A percentile compares a stretch with the other conserved stretches of the same genome.
Conservation (phyloP, 169 alveolate genomes). For the Plasmodium cynomolgi region DNA sequence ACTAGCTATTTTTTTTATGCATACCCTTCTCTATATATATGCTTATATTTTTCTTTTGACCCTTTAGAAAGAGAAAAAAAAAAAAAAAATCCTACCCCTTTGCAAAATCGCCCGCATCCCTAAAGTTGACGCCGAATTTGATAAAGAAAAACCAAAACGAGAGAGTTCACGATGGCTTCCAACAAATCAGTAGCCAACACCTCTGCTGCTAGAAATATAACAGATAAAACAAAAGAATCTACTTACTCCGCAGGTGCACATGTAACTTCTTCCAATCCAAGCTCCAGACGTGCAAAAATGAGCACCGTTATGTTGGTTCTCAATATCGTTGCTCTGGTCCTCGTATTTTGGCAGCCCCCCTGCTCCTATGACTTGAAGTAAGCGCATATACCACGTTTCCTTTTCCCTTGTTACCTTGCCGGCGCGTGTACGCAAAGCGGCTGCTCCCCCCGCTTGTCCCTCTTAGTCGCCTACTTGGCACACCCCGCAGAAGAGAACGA, state of each 20-base stretch:
- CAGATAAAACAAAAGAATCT: neutral
- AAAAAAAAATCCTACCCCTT: neutral
- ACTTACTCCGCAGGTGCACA: neutral
- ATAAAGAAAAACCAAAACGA: neutral
- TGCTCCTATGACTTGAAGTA: neutral
- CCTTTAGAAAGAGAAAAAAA: neutral
- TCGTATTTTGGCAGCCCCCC: neutral
- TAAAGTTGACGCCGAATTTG: neutral
- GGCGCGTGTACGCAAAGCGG: too few species aligned
- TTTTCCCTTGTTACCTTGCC: neutral
- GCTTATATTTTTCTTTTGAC: neutral
- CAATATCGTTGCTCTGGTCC: neutral
- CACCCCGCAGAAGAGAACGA: too few species aligned
- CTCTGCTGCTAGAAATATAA: neutral
- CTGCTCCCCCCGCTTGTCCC: too few species aligned
- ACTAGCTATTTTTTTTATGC: neutral
- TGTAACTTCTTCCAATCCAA: neutral
- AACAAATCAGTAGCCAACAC: neutral
- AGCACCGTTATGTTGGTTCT: neutral
- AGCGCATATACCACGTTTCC: neutral
- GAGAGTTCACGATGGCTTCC: neutral
- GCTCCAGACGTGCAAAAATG: neutral
- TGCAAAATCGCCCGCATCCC: neutral
- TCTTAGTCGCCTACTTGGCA: too few species aligned
- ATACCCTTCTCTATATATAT: too few species aligned